phyloP scores from a whole-genome alignment of 768 basidiomycete genomes.

The Pleurotus citrinopileatus region DNA sequence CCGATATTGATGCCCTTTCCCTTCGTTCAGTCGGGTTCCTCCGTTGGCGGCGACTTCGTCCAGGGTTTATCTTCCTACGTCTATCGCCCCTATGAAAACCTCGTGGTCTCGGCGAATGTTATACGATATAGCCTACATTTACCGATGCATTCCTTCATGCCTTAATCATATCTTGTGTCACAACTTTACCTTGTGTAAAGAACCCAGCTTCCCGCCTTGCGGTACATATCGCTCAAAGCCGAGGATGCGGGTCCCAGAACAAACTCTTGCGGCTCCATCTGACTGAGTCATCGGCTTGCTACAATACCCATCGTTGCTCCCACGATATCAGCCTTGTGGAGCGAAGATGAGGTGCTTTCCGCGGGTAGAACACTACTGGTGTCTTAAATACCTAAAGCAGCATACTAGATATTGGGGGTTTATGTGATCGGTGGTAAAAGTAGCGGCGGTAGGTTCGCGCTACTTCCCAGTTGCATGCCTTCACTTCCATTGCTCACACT shows the following conservation, averaged over 20 bases:
- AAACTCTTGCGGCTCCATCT: not conserved
- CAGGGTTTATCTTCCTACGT: not conserved
- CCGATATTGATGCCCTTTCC: not conserved
- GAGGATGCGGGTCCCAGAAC: not conserved
- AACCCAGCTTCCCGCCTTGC: not conserved
- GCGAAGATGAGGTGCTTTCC: not conserved
- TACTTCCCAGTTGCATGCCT: conserved; percentile 1
- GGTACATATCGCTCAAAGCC: not conserved
- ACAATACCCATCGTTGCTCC: not conserved
- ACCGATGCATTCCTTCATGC: not conserved
- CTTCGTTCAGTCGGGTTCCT: not conserved
- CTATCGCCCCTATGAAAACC: not conserved
- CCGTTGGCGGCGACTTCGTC: not conserved
- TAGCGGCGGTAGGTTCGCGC: not conserved
- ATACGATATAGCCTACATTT: not conserved
- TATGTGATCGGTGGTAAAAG: not conserved
- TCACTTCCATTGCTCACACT: not conserved
- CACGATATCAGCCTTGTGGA: conserved; percentile 6
- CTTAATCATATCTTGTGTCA: not conserved
- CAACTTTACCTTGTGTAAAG: not conserved
- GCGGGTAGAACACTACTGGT: not conserved
- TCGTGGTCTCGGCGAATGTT: not conserved
- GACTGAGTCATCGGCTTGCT: conserved; percentile 3
- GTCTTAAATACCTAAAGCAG: not conserved
- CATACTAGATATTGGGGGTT: not conserved